These are phyloP conservation scores for Ambrosia trifida DNA, from an alignment of 129 eudicot species.

Conservation along the genomic window DNA sequence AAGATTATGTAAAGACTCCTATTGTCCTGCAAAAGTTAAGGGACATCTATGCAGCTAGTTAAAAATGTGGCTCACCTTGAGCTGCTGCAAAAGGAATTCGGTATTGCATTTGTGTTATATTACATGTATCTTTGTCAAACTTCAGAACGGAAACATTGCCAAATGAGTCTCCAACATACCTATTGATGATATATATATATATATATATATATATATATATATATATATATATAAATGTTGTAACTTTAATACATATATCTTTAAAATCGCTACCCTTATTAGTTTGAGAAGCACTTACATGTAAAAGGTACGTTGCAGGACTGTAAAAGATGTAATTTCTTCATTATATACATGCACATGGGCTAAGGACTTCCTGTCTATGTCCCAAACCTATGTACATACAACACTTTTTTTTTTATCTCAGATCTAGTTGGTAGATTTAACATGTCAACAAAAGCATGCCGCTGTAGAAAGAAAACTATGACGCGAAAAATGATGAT, in stretches of 20 bases:
- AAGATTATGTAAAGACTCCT: neutral
- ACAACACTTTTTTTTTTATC: neutral
- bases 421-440: slow-evolving; percentile 12
- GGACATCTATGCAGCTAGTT: neutral
- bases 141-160: slow-evolving; percentile 76
- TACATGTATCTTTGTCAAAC: slow-evolving; percentile 54
- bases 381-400: slow-evolving; percentile 81
- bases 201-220: too few species aligned
- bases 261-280: slow-evolving; percentile 17
- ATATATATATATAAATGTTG: slow-evolving; percentile 2
- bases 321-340: slow-evolving; percentile 73
- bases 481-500: neutral
- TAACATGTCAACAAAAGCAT: slow-evolving; percentile 4
- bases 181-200: slow-evolving; percentile 34
- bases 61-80: slow-evolving; percentile 53
- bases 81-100: slow-evolving; percentile 72
- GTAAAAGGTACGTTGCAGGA: slow-evolving; percentile 66
- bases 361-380: slow-evolving; percentile 48
- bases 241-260: slow-evolving; percentile 2
- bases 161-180: slow-evolving; percentile 83
- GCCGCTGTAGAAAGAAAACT: neutral
- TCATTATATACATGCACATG: slow-evolving; percentile 50
- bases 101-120: slow-evolving; percentile 67
- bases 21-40: neutral
- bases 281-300: slow-evolving; percentile 52